Percentiles rank a stretch among this genome's conserved stretches.
Evolutionary conservation across 371 early-diverging fungal genomes (phyloP).

Genomic region (Mortierella sp.): DNA sequence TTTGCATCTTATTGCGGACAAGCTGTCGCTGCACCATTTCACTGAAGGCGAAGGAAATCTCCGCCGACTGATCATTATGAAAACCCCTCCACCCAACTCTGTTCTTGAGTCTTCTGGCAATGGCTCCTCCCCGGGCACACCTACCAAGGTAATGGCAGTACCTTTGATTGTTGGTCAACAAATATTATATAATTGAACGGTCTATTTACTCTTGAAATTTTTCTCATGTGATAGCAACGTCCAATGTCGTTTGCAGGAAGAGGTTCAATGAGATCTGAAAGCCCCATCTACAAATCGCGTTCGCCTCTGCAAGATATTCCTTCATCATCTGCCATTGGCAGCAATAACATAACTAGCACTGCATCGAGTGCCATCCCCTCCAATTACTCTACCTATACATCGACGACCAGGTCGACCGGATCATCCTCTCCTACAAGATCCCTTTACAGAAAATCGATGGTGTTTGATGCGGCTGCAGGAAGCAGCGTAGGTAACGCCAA

Average conservation of each 20-base stretch:
- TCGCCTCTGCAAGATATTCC: conserved; percentile 34
- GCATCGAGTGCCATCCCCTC: conserved; percentile 2
- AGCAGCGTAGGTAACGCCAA: conserved; percentile 28
- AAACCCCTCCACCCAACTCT: conserved; percentile 43
- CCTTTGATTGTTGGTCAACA: not conserved
- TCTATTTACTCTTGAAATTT: too few species aligned
- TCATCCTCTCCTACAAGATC: conserved; percentile 41
- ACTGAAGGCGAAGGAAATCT: conserved; percentile 67
- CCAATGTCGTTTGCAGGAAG: conserved; percentile 53
- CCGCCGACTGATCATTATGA: conserved; percentile 55
- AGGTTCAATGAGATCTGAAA: conserved; percentile 28
- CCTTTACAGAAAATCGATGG: conserved; percentile 52
- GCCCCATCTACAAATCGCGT: conserved; percentile 35
- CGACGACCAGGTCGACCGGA: conserved; percentile 40
- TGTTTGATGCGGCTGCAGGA: conserved; percentile 39
- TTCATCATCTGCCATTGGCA: conserved; percentile 18
- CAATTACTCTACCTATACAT: conserved; percentile 22
- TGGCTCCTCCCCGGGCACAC: conserved; percentile 12
- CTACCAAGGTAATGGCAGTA: conserved; percentile 40
- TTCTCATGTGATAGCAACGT: conserved; percentile 34
- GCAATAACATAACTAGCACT: conserved; percentile 7
- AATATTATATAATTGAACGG: conserved; percentile 3
- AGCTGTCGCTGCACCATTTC: conserved; percentile 67
- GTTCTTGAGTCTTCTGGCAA: conserved; percentile 24
- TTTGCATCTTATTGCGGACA: conserved; percentile 71